These are phyloP conservation scores for Termitomyces bulborhizus DNA, from an alignment of 768 basidiomycete genomes.

Conservation along the genomic window DNA sequence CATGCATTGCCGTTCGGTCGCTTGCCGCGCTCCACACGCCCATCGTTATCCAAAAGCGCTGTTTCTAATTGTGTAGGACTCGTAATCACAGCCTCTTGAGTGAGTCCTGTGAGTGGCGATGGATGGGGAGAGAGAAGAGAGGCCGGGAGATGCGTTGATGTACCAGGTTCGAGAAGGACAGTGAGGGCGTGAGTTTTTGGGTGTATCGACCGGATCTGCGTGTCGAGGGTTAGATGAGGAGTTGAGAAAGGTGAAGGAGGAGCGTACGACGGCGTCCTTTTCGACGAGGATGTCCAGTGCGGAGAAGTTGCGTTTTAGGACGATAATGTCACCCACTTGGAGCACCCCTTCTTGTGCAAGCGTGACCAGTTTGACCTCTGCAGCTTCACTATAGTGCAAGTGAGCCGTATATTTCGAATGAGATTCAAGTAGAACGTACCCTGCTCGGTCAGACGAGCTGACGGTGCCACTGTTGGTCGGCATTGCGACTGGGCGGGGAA, in stretches of 20 bases:
- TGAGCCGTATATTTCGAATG: neutral
- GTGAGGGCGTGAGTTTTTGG: conserved; percentile 34
- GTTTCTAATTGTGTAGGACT: conserved; percentile 46
- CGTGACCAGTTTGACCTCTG: conserved; percentile 37
- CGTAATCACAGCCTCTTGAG: conserved; percentile 30
- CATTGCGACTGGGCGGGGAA: conserved; percentile 3
- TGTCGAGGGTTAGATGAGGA: neutral
- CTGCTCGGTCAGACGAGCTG: conserved; percentile 18
- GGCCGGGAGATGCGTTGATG: conserved; percentile 28
- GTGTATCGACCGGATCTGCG: conserved; percentile 34
- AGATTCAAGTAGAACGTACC: conserved; percentile 20
- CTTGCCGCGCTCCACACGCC: conserved; percentile 32
- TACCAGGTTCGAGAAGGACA: conserved; percentile 34
- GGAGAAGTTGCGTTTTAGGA: conserved; percentile 45
- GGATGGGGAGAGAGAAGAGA: conserved; percentile 26
- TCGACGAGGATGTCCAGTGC: conserved; percentile 30
- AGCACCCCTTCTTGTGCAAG: conserved; percentile 40
- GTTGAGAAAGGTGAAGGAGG: neutral
- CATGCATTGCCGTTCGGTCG: conserved; percentile 49
- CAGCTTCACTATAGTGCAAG: conserved; percentile 25
- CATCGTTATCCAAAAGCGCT: conserved; percentile 44
- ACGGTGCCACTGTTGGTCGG: conserved; percentile 4
- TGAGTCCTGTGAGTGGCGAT: conserved; percentile 20
- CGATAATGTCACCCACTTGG: conserved; percentile 47
- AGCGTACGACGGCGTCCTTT: conserved; percentile 1